Evolutionary conservation across 2,329 filamentous ascomycete species (phyloP).

Genomic region (Nothophoma quercina): DNA sequence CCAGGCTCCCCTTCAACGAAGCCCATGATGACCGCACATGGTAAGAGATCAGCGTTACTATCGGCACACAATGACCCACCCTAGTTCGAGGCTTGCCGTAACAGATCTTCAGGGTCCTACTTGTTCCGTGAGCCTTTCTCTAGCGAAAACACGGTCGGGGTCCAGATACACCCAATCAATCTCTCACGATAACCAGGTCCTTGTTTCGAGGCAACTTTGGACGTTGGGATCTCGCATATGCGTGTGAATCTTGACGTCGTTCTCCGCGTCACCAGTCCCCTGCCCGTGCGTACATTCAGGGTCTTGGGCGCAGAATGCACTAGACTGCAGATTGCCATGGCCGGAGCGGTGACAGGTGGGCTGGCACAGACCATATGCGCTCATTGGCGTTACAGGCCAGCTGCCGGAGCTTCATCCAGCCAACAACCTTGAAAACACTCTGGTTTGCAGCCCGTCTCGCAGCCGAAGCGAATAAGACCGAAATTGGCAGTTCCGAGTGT

Average conservation of each 20-base stretch:
- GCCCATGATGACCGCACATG: constrained; percentile 23
- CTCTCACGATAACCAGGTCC: constrained; percentile 17
- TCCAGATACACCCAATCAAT: constrained; percentile 19
- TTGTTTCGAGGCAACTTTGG: constrained; percentile 12
- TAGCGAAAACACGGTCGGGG: constrained; percentile 2
- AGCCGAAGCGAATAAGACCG: neutral
- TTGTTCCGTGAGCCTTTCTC: constrained; percentile 2
- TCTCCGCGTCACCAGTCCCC: constrained; percentile 25
- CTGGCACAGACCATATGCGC: constrained; percentile 10
- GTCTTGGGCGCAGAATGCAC: constrained; percentile 23
- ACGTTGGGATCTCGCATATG: constrained; percentile 3
- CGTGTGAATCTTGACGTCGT: constrained; percentile 16
- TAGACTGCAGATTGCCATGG: constrained; percentile 4
- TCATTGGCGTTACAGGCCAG: constrained; percentile 18
- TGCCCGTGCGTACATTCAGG: constrained; percentile 22
- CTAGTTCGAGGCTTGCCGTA: constrained; percentile 27
- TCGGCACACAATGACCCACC: constrained; percentile 30
- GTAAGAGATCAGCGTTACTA: constrained; percentile 35
- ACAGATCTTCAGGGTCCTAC: constrained; percentile 46
- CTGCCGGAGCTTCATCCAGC: neutral
- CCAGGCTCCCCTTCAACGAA: constrained; percentile 5
- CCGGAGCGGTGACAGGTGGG: constrained; percentile 17
- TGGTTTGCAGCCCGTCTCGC: neutral
- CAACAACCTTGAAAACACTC: neutral
- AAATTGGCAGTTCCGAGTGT: neutral